Percentiles rank a stretch among this genome's conserved stretches.
Evolutionary conservation across 2,329 filamentous ascomycete species (phyloP).

Genomic region (Apiospora hydei): DNA sequence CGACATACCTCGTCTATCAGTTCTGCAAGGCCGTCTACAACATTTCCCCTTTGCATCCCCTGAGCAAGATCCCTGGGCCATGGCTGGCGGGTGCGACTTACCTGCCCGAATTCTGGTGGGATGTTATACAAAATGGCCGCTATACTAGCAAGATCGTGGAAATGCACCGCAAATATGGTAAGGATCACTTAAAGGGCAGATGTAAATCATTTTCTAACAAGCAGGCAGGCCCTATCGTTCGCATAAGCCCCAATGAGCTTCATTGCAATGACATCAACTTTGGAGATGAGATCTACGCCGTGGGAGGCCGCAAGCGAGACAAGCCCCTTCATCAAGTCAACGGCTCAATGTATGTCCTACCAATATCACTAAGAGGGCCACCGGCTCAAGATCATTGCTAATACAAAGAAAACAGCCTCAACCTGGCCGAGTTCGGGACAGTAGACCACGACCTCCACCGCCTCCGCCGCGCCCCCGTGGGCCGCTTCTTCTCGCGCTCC

Average conservation of each 20-base stretch:
- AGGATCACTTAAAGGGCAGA: neutral
- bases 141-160: constrained; percentile 44
- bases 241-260: constrained; percentile 24
- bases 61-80: constrained; percentile 47
- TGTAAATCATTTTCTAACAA: neutral
- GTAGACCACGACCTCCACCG: constrained; percentile 38
- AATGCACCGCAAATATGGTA: constrained; percentile 49
- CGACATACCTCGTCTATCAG: constrained; percentile 37
- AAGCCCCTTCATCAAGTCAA: constrained; percentile 22
- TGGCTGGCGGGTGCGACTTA: constrained; percentile 46
- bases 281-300: constrained; percentile 24
- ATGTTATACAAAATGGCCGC: constrained; percentile 44
- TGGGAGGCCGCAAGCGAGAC: constrained; percentile 22
- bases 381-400: too few species aligned
- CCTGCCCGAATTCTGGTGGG: constrained; percentile 48
- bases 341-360: too few species aligned
- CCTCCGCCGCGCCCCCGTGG: constrained; percentile 34
- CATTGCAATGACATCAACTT: constrained; percentile 23
- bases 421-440: constrained; percentile 26
- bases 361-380: too few species aligned
- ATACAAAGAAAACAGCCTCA: neutral
- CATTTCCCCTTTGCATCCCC: constrained; percentile 48
- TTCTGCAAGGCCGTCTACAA: constrained; percentile 44
- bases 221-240: constrained; percentile 19
- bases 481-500: constrained; percentile 38